Percentiles rank a stretch among this genome's conserved stretches.
These are phyloP conservation scores for Chlamydomonas urium DNA, from an alignment of 139 green algal genomes.

Conservation along the genomic window DNA sequence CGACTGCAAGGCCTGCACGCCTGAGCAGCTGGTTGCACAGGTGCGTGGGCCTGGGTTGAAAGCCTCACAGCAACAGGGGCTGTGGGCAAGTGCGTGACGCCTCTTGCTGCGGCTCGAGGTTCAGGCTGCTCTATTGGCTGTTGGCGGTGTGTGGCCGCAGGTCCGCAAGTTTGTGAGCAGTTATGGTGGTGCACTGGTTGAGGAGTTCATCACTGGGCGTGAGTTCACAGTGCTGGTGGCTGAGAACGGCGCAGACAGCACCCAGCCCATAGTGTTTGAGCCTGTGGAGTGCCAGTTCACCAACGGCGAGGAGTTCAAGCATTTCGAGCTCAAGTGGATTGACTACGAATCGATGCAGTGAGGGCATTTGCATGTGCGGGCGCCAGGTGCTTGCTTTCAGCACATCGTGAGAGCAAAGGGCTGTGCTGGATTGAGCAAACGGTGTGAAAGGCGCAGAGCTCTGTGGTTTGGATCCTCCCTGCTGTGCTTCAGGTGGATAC, in stretches of 20 bases:
- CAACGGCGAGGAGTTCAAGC: conserved; percentile 17
- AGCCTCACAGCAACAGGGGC: neutral
- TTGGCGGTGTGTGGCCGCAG: conserved; percentile 2
- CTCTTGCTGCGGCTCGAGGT: no score
- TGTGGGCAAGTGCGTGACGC: neutral
- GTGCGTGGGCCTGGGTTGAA: neutral
- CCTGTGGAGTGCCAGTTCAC: conserved; percentile 31
- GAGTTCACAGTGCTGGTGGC: conserved; percentile 40
- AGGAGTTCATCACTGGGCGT: conserved; percentile 29
- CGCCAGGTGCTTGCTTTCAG: no score
- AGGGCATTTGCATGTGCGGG: no score
- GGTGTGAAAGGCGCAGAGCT: no score
- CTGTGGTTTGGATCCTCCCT: no score
- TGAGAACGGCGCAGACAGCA: conserved; percentile 16
- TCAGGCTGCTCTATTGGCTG: neutral
- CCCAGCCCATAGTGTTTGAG: neutral
- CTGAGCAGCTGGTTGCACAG: conserved; percentile 18
- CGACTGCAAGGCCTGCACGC: conserved; percentile 13
- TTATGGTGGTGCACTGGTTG: conserved; percentile 30
- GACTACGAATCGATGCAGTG: conserved; percentile 20
- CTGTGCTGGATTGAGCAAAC: no score
- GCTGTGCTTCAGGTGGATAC: conserved; percentile 5
- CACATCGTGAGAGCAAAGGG: no score
- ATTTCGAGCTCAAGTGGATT: conserved; percentile 36
- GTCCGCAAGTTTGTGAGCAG: conserved; percentile 16